Evolutionary conservation across 2,329 filamentous ascomycete species (phyloP).

Genomic region (Fusarium poae): DNA sequence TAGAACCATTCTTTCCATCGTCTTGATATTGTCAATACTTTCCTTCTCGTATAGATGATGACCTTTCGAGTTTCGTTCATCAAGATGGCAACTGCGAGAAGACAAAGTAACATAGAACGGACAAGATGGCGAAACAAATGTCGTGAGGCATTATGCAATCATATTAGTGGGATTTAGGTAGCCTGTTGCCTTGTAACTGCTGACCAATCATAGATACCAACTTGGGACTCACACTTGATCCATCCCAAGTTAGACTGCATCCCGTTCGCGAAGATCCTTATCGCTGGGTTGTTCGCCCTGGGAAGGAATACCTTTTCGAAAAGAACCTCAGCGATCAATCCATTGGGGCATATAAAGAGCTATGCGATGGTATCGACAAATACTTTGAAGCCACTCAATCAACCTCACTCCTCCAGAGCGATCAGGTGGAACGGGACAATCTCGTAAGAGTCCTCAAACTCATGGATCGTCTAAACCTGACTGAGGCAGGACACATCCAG

Average conservation of each 20-base stretch:
- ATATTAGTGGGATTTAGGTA: neutral
- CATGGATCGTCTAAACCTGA: neutral
- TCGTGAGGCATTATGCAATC: neutral
- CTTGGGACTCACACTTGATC: slow-evolving; percentile 1
- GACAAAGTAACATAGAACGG: slow-evolving; percentile 1
- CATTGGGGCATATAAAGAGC: slow-evolving; percentile 5
- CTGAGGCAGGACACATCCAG: neutral
- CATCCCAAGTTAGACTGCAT: slow-evolving; percentile 18
- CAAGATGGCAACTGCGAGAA: neutral
- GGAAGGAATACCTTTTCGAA: slow-evolving; percentile 17
- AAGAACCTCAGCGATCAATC: slow-evolving; percentile 23
- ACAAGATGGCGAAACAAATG: neutral
- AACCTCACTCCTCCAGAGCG: neutral
- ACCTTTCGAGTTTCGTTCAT: neutral
- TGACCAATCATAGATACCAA: neutral
- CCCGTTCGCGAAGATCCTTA: slow-evolving; percentile 13
- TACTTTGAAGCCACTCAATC: neutral
- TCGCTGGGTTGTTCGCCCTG: slow-evolving; percentile 8
- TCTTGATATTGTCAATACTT: neutral
- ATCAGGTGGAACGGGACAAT: neutral
- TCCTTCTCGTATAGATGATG: neutral
- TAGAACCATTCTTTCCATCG: neutral
- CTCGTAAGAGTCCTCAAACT: neutral
- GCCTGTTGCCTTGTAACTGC: neutral
- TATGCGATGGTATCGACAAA: neutral